phyloP scores from a whole-genome alignment of 2,329 filamentous ascomycete species.

The Emmonsiellopsis sp. region DNA sequence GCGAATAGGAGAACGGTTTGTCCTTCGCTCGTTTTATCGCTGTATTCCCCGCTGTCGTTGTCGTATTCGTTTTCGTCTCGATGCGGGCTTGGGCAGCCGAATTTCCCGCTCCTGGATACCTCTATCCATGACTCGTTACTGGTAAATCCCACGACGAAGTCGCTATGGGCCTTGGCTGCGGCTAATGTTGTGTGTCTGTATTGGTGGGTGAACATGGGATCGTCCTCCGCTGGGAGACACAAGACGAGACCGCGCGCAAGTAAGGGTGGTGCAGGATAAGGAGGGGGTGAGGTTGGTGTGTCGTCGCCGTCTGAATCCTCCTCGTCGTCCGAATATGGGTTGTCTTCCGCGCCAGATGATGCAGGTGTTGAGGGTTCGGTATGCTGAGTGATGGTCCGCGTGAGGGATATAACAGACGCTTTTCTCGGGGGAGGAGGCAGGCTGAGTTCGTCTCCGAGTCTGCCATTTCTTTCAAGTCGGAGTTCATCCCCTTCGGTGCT shows the following conservation, averaged over 20 bases:
- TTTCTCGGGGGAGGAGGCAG: slow-evolving; percentile 19
- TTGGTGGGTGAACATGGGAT: slow-evolving; percentile 23
- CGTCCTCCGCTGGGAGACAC: slow-evolving; percentile 23
- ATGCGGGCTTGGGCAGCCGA: neutral
- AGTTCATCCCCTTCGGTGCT: slow-evolving; percentile 8
- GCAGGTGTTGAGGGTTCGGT: slow-evolving; percentile 21
- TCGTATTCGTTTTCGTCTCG: slow-evolving; percentile 9
- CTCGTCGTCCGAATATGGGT: slow-evolving; percentile 1
- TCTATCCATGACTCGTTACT: slow-evolving; percentile 27
- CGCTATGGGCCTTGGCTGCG: slow-evolving; percentile 29
- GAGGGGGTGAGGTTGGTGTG: neutral
- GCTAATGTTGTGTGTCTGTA: slow-evolving; percentile 27
- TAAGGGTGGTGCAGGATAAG: slow-evolving; percentile 22
- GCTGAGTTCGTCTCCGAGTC: slow-evolving; percentile 13
- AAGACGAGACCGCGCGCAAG: slow-evolving; percentile 28
- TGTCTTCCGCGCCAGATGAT: slow-evolving; percentile 2
- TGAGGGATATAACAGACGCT: slow-evolving; percentile 33
- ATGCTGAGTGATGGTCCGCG: slow-evolving; percentile 28
- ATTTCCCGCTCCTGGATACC: slow-evolving; percentile 15
- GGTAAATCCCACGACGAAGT: slow-evolving; percentile 31
- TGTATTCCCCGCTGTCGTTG: slow-evolving; percentile 7
- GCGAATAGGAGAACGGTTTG: slow-evolving; percentile 20
- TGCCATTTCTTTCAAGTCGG: slow-evolving; percentile 8
- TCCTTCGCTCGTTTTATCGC: neutral
- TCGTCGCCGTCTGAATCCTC: slow-evolving; percentile 8